Evolutionary conservation across 192 early-diverging fungal genomes (phyloP), one percentile per base, ranked within the genome.

Genomic region (Chytriomyces confervae): DNA sequence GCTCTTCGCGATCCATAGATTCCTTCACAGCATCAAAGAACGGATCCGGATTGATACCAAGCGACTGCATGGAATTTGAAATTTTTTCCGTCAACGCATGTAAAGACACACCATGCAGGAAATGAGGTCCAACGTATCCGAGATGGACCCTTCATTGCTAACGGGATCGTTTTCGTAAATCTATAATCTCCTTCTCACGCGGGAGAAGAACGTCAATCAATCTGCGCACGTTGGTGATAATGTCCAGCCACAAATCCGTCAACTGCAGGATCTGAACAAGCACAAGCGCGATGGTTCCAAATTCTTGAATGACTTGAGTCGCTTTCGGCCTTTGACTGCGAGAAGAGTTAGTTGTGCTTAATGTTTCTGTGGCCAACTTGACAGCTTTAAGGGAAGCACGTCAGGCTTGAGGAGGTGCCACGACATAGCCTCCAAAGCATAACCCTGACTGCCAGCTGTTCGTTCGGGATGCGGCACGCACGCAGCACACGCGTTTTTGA

Each of bases 11-110:
- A 23, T 66, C 60, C 63, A 76, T 66, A 47, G 36, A 45, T 20
- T 76, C 63, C 47, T 76, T 43, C 23, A 76, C 74, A 7, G 74
- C 74, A 8, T 64, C 74, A 76, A 81, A 70, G 43, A 81, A 77
- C 2, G 75, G 75, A 20, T 67, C 73, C 5, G 75, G 68, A 53
- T 81, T 51, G 50, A 81, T 77, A 5, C 80, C 80, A 5, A 81
- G 43, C 8, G 24, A 45, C 69, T 81, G 77, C 62, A 79, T 71
- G n/a, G 48, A 53, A 10, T 6, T 47, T 43, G 29, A 48, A 5
- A 76, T 50, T 44, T 76, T 64, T 6, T 44, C 62, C 2, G 7
- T 23, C 23, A 76, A 47, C 47, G 43, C 16, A 2, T 7, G 8
- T 5, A 76, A 48, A 10, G 74, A 76, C 5, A 76, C 48, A n/a